Percentiles rank a stretch among this genome's conserved stretches.
Conservation (phyloP, 148 eudicot genomes). For the Silene latifolia region DNA sequence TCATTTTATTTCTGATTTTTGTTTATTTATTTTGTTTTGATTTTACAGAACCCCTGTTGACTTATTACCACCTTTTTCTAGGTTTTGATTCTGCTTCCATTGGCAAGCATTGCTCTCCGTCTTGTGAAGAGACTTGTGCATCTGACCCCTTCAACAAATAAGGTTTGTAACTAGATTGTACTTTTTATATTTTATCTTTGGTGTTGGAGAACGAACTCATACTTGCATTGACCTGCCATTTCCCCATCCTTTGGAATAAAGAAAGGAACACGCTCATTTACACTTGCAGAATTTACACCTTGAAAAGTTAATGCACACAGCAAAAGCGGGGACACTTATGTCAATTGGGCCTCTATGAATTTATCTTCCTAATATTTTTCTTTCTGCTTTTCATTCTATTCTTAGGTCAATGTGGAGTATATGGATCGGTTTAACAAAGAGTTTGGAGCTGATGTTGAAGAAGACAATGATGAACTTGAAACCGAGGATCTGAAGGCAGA, state of each 20-base stretch:
- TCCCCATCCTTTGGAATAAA: not conserved
- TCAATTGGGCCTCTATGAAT: not conserved
- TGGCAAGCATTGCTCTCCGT: slow-evolving; percentile 81
- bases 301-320: not conserved
- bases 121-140: slow-evolving; percentile 73
- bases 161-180: slow-evolving; percentile 43
- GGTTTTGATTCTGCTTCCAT: slow-evolving; percentile 81
- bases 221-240: not conserved
- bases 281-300: not conserved
- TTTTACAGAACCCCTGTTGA: slow-evolving; percentile 1
- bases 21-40: not conserved
- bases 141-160: slow-evolving; percentile 59
- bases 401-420: slow-evolving; percentile 69
- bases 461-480: slow-evolving; percentile 34
- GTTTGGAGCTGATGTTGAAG: slow-evolving; percentile 55
- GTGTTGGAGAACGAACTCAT: not conserved
- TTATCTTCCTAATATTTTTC: not conserved
- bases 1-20: not conserved
- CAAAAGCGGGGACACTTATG: not conserved
- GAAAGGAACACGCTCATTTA: not conserved
- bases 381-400: slow-evolving; percentile 24
- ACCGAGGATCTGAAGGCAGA: slow-evolving; percentile 31
- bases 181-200: slow-evolving; percentile 5
- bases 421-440: slow-evolving; percentile 61
- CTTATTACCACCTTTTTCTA: slow-evolving; percentile 24